Conservation (phyloP, 352 stramenopile species). For the Globisporangium recalcitrans region DNA sequence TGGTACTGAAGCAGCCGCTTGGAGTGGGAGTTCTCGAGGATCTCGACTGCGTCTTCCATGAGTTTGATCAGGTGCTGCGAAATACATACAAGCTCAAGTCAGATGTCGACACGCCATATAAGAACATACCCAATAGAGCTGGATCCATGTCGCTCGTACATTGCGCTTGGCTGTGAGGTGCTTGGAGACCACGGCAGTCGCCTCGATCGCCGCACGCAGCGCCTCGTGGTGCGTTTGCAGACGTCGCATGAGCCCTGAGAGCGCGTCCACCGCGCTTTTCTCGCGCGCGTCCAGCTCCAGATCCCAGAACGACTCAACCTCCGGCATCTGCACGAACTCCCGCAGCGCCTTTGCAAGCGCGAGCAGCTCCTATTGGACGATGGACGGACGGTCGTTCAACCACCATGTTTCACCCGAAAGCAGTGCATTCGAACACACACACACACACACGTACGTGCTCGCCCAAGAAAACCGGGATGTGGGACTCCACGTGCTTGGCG, state of each 20-base stretch:
- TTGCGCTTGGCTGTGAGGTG: constrained; percentile 20
- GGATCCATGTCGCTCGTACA: not conserved
- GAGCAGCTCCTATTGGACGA: constrained; percentile 16
- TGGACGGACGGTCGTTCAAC: not conserved
- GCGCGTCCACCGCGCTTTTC: constrained; percentile 3
- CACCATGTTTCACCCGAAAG: not conserved
- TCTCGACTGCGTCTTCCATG: constrained; percentile 27
- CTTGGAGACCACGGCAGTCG: constrained; percentile 13
- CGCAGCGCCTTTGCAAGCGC: constrained; percentile 12
- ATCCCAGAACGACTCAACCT: constrained; percentile 19
- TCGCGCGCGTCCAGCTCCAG: constrained; percentile 14
- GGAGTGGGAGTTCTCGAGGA: constrained; percentile 39
- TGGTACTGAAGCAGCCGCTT: constrained; percentile 27
- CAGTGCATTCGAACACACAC: too few relatives aligned
- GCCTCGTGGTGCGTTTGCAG: constrained; percentile 14
- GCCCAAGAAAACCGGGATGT: constrained; percentile 20
- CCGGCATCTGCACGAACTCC: constrained; percentile 12
- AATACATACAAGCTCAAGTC: not conserved
- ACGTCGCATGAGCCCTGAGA: constrained; percentile 2
- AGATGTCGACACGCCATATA: too few relatives aligned
- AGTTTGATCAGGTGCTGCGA: constrained; percentile 25
- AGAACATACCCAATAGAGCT: too few relatives aligned
- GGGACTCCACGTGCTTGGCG: not conserved
- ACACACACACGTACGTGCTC: constrained; percentile 12
- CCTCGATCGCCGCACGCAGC: not conserved